These are phyloP conservation scores for Lactarius pseudohatsudake DNA, from an alignment of 768 basidiomycete genomes.

Conservation along the genomic window DNA sequence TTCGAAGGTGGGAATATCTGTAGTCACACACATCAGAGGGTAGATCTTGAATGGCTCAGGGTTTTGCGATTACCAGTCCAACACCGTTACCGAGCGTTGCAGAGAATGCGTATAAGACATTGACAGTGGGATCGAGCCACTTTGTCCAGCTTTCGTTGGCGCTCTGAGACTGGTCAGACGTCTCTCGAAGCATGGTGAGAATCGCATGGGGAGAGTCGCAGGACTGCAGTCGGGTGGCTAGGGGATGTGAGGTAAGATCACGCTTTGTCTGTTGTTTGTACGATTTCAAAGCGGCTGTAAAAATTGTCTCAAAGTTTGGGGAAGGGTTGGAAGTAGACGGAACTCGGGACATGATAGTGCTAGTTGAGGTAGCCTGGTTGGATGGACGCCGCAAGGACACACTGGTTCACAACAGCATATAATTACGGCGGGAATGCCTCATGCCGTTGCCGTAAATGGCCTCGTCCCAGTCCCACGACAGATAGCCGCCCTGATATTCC, in stretches of 20 bases:
- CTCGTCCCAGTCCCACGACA: too few relatives aligned
- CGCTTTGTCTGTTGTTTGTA: background rate
- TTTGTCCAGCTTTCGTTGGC: background rate
- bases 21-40: background rate
- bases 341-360: background rate
- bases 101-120: background rate
- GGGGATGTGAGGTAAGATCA: background rate
- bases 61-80: background rate
- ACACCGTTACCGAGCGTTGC: background rate
- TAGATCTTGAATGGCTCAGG: background rate
- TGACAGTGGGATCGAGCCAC: background rate
- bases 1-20: background rate
- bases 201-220: background rate
- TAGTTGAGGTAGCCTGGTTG: background rate
- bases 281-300: background rate
- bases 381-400: too few relatives aligned
- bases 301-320: background rate
- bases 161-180: background rate
- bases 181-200: background rate
- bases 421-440: too few relatives aligned
- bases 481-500: too few relatives aligned
- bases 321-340: background rate
- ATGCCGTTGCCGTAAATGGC: too few relatives aligned
- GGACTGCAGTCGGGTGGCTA: background rate
- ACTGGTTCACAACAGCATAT: background rate